Evolutionary conservation across 768 basidiomycete genomes (phyloP).

Genomic region (Scleroderma citrinum): DNA sequence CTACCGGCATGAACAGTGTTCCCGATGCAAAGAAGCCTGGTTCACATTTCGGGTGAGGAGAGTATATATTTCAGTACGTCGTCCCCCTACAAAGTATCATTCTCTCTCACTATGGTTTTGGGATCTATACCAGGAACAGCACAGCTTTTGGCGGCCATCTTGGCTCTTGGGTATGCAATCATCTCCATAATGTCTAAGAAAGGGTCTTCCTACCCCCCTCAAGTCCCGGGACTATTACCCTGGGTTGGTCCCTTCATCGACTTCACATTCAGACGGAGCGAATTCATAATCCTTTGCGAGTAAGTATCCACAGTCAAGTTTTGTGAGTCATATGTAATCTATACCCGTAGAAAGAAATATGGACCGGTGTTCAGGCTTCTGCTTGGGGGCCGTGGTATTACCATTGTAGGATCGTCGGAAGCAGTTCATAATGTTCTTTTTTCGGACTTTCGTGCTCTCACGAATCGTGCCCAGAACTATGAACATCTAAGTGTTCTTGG

Average conservation of each 20-base stretch:
- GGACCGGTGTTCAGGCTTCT: slow-evolving; percentile 13
- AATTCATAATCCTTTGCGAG: slow-evolving; percentile 17
- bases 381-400: slow-evolving; percentile 11
- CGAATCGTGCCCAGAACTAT: slow-evolving; percentile 8
- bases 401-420: slow-evolving; percentile 12
- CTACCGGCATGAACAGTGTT: too few relatives aligned
- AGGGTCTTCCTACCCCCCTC: too few relatives aligned
- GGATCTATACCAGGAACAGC: not conserved
- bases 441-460: slow-evolving; percentile 3
- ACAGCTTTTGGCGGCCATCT: not conserved
- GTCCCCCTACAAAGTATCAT: too few relatives aligned
- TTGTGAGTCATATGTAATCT: too few relatives aligned
- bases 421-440: slow-evolving; percentile 10
- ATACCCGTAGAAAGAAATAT: slow-evolving; percentile 4
- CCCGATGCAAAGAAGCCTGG: too few relatives aligned
- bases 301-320: not conserved
- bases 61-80: too few relatives aligned
- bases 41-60: too few relatives aligned
- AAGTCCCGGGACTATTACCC: slow-evolving; percentile 8
- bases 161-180: not conserved
- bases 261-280: slow-evolving; percentile 11
- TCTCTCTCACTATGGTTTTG: too few relatives aligned
- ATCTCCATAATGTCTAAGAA: not conserved
- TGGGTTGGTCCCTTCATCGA: slow-evolving; percentile 13
- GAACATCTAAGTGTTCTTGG: slow-evolving; percentile 11